Evolutionary conservation across 2,329 filamentous ascomycete genomes (phyloP).

Genomic region (Magnaporthiopsis rhizophila): DNA sequence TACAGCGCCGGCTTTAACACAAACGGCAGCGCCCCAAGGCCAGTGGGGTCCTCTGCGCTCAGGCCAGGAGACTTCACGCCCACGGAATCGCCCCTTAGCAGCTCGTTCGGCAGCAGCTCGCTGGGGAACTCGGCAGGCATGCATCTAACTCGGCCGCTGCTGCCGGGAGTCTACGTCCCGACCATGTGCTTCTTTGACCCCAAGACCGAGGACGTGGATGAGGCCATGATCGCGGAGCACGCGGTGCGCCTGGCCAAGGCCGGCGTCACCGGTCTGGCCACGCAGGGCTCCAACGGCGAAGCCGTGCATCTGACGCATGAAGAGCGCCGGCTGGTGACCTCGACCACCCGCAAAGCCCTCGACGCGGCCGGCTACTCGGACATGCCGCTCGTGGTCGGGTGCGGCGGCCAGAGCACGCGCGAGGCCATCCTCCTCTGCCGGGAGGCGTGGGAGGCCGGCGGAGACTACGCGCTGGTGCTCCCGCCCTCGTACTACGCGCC

Average conservation of each 20-base stretch:
- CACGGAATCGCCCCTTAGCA: constrained; percentile 29
- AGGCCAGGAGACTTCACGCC: constrained; percentile 20
- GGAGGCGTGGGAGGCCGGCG: constrained; percentile 61
- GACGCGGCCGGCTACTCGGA: constrained; percentile 55
- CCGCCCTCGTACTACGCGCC: constrained; percentile 69
- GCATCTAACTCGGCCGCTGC: constrained; percentile 27
- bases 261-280: constrained; percentile 66
- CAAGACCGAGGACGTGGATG: constrained; percentile 58
- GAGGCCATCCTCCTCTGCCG: constrained; percentile 63
- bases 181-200: constrained; percentile 66
- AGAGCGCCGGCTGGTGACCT: constrained; percentile 62
- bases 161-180: constrained; percentile 59
- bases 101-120: constrained; percentile 33
- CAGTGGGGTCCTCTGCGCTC: constrained; percentile 22
- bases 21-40: constrained; percentile 23
- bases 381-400: constrained; percentile 69
- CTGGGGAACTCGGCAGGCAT: constrained; percentile 20
- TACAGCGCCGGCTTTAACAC: constrained; percentile 32
- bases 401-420: constrained; percentile 63
- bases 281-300: constrained; percentile 77
- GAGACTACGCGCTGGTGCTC: constrained; percentile 67
- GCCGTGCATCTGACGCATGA: constrained; percentile 67
- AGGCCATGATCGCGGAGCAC: constrained; percentile 48
- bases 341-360: constrained; percentile 61
- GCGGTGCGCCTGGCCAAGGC: constrained; percentile 65